Conservation (phyloP, 1,284 basidiomycete species). For the Mrakiaceae sp. region DNA sequence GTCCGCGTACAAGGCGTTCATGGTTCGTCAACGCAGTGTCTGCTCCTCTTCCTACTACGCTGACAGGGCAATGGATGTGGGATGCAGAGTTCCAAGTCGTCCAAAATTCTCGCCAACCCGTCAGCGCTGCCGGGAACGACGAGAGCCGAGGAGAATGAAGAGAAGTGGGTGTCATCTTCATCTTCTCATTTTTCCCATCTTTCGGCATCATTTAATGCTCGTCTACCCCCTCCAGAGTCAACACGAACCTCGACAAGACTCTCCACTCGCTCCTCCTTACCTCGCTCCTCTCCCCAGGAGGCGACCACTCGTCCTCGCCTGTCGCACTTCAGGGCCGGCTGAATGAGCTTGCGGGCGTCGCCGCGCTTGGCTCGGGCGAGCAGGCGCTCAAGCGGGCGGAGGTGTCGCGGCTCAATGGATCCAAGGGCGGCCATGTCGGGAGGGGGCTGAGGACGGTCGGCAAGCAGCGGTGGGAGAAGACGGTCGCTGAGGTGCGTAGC, state of each 20-base stretch:
- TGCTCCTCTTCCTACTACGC: neutral
- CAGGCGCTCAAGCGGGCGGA: neutral
- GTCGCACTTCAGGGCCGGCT: conserved; percentile 14
- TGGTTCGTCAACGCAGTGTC: neutral
- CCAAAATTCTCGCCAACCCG: conserved; percentile 33
- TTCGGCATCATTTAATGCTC: neutral
- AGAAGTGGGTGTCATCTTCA: conserved; percentile 23
- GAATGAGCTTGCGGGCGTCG: conserved; percentile 11
- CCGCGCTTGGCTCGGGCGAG: conserved; percentile 11
- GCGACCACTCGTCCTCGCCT: conserved; percentile 20
- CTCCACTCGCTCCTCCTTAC: conserved; percentile 35
- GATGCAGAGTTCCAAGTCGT: conserved; percentile 26
- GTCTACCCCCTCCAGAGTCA: neutral
- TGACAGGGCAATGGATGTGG: neutral
- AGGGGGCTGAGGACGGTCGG: conserved; percentile 12
- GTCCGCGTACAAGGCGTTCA: conserved; percentile 17
- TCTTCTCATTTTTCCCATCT: neutral
- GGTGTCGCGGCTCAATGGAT: neutral
- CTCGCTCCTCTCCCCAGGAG: conserved; percentile 27
- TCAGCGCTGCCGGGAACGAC: conserved; percentile 18
- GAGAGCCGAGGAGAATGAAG: conserved; percentile 20
- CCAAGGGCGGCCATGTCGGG: neutral
- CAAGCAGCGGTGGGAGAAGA: conserved; percentile 6
- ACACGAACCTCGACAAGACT: conserved; percentile 29
- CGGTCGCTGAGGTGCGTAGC: conserved; percentile 1